These are phyloP conservation scores for Daldinia vernicosa DNA, from an alignment of 495 filamentous ascomycete genomes.

Conservation along the genomic window DNA sequence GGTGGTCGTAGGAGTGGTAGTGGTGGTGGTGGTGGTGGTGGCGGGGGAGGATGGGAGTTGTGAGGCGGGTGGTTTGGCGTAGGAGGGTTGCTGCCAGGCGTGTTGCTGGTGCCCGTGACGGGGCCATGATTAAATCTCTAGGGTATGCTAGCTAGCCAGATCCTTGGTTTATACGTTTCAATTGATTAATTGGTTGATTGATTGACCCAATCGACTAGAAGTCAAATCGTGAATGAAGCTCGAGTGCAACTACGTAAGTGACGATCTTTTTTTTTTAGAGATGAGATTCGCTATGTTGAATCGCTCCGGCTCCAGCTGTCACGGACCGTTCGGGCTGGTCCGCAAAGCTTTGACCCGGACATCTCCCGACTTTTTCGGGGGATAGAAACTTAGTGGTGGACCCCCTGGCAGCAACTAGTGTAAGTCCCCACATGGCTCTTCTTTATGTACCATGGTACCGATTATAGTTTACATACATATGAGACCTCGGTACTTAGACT, in stretches of 20 bases:
- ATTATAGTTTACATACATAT: background rate
- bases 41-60: background rate
- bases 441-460: no score
- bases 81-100: background rate
- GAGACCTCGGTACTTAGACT: background rate
- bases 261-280: background rate
- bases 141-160: no score
- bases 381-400: background rate
- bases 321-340: background rate
- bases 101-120: slow-evolving; percentile 8
- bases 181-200: background rate
- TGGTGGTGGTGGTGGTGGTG: slow-evolving; percentile 68
- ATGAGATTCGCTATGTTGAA: background rate
- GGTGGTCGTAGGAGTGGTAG: slow-evolving; percentile 80
- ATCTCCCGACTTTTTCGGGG: slow-evolving; percentile 20
- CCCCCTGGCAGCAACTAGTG: no score
- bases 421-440: background rate
- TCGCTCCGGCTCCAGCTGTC: slow-evolving; percentile 13
- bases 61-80: slow-evolving; percentile 9
- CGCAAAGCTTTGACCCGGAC: slow-evolving; percentile 23
- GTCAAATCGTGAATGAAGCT: background rate
- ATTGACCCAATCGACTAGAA: background rate
- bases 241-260: background rate
- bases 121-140: background rate
- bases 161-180: background rate